Conservation (phyloP, 2,329 filamentous ascomycete genomes). For the Xylariaceae sp. region DNA sequence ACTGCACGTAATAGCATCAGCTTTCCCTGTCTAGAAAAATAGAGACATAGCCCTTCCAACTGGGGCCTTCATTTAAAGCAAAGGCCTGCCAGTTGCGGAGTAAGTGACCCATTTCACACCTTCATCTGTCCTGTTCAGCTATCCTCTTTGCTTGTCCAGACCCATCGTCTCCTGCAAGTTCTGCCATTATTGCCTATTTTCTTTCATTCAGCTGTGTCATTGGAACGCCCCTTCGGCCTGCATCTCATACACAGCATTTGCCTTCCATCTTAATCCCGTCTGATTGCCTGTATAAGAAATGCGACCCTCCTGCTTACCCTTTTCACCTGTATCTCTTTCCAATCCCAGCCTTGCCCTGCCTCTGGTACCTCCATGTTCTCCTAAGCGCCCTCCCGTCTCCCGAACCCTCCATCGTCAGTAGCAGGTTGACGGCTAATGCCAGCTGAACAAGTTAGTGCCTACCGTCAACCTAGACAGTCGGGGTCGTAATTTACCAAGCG, state of each 20-base stretch:
- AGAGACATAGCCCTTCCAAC: not conserved
- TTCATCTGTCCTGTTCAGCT: not conserved
- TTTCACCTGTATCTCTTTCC: constrained; percentile 5
- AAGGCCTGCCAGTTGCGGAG: constrained; percentile 15
- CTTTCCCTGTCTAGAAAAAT: not conserved
- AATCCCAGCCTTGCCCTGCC: constrained; percentile 22
- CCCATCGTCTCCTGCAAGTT: constrained; percentile 3
- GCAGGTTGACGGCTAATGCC: constrained; percentile 27
- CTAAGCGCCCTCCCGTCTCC: constrained; percentile 21
- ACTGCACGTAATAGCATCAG: not conserved
- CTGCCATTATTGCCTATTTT: constrained; percentile 1
- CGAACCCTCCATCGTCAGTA: constrained; percentile 7
- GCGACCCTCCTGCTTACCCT: constrained; percentile 9
- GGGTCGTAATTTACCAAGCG: constrained; percentile 19
- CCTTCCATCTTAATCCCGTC: constrained; percentile 11
- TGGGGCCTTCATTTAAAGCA: not conserved
- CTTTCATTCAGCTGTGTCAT: not conserved
- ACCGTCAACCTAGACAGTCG: constrained; percentile 17
- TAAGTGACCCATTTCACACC: constrained; percentile 15
- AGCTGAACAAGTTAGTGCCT: constrained; percentile 29
- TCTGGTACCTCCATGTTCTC: constrained; percentile 18
- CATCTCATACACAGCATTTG: not conserved
- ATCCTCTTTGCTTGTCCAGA: not conserved
- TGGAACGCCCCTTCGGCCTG: not conserved
- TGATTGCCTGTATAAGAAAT: constrained; percentile 19